These are phyloP conservation scores for Pyricularia pennisetigena DNA, from an alignment of 2,329 filamentous ascomycete species.

Conservation along the genomic window DNA sequence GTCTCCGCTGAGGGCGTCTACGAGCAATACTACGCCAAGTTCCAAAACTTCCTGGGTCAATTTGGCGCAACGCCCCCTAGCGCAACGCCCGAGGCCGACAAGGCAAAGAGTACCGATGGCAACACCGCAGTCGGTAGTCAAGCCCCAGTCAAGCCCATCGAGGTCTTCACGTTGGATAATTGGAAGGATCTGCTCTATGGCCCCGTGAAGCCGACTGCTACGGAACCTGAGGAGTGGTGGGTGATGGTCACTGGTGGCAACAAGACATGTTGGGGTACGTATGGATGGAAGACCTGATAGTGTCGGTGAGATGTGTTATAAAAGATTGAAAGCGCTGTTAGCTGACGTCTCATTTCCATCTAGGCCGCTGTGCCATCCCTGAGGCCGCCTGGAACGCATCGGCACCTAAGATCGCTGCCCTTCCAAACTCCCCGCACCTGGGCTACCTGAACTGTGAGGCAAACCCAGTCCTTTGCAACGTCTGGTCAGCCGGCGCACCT, in stretches of 20 bases:
- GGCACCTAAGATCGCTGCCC: conserved; percentile 49
- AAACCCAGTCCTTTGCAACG: conserved; percentile 65
- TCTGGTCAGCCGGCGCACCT: conserved; percentile 57
- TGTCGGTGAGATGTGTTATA: background rate
- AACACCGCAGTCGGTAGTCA: conserved; percentile 30
- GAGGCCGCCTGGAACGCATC: conserved; percentile 60
- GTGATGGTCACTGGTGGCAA: conserved; percentile 66
- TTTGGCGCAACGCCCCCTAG: conserved; percentile 25
- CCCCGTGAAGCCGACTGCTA: conserved; percentile 47
- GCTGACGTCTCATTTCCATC: background rate
- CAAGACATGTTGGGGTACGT: conserved; percentile 62
- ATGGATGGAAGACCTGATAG: background rate
- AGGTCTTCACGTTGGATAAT: conserved; percentile 55
- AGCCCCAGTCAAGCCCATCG: conserved; percentile 30
- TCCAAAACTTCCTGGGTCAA: conserved; percentile 54
- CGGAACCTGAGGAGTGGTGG: conserved; percentile 65
- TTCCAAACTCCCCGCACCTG: conserved; percentile 55
- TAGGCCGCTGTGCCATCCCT: conserved; percentile 23
- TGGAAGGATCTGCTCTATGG: conserved; percentile 60
- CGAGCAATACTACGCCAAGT: conserved; percentile 51
- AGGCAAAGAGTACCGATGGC: conserved; percentile 33
- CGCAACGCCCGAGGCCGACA: conserved; percentile 29
- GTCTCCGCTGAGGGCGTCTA: conserved; percentile 40
- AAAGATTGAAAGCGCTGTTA: background rate
- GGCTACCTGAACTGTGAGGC: conserved; percentile 65